A percentile compares a stretch with the other conserved stretches of the same genome.
phyloP scores from a whole-genome alignment of 2,329 filamentous ascomycete species.

The Cordyceps fumosorosea region DNA sequence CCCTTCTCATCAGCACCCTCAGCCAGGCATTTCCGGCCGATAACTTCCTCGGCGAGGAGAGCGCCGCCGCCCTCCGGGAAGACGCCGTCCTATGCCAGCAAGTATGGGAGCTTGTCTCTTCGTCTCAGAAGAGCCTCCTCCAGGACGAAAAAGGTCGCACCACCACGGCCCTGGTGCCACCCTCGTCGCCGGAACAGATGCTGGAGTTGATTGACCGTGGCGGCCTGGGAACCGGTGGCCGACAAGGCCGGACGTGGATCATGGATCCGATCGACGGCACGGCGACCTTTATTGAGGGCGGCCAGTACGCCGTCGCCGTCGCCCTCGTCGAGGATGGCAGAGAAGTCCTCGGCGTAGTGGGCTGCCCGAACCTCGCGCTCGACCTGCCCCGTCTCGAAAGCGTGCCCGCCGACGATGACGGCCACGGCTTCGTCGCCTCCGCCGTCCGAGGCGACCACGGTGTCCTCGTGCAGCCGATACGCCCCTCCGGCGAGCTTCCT shows the following conservation, averaged over 20 bases:
- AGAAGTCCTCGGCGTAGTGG: slow-evolving; percentile 39
- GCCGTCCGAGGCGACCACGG: slow-evolving; percentile 2
- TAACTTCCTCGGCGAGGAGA: slow-evolving; percentile 47
- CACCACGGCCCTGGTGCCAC: slow-evolving; percentile 23
- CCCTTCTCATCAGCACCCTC: slow-evolving; percentile 44
- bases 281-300: slow-evolving; percentile 38
- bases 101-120: slow-evolving; percentile 44
- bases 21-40: slow-evolving; percentile 43
- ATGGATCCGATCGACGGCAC: slow-evolving; percentile 49
- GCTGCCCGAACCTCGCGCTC: slow-evolving; percentile 31
- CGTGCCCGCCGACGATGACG: background rate
- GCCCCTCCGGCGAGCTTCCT: background rate
- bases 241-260: slow-evolving; percentile 36
- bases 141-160: too few relatives aligned
- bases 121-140: background rate
- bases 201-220: slow-evolving; percentile 48
- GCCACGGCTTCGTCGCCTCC: slow-evolving; percentile 2
- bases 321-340: slow-evolving; percentile 38
- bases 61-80: slow-evolving; percentile 38
- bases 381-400: slow-evolving; percentile 9
- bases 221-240: slow-evolving; percentile 26
- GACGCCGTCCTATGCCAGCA: slow-evolving; percentile 37
- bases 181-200: slow-evolving; percentile 41
- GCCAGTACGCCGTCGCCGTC: slow-evolving; percentile 44
- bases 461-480: background rate